Evolutionary conservation across 139 green algal genomes (phyloP).

Genomic region (Coelastrella sp.): DNA sequence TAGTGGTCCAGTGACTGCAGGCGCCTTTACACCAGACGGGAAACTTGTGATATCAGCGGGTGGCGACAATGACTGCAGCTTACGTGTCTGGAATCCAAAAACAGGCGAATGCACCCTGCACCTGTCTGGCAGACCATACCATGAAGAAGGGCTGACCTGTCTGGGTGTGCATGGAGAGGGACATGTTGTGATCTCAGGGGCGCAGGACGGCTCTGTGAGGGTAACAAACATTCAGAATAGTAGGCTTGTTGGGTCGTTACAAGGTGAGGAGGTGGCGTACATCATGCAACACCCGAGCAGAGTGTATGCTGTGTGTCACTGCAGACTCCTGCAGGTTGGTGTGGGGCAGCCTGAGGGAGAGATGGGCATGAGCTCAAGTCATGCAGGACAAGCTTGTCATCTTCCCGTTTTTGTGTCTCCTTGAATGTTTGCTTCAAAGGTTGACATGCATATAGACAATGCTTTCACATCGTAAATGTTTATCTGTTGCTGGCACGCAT

Average conservation of each 20-base stretch:
- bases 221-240: conserved; percentile 74
- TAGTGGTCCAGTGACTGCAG: conserved; percentile 82
- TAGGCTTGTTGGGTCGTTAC: conserved; percentile 53
- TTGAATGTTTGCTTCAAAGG: too few relatives aligned
- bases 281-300: too few relatives aligned
- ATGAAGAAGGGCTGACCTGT: conserved; percentile 75
- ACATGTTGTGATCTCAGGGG: conserved; percentile 67
- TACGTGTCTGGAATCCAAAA: conserved; percentile 89
- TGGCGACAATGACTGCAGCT: conserved; percentile 79
- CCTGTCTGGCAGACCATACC: conserved; percentile 70
- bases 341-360: too few relatives aligned
- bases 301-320: too few relatives aligned
- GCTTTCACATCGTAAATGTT: too few relatives aligned
- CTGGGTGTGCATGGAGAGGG: conserved; percentile 72
- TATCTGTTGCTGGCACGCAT: too few relatives aligned
- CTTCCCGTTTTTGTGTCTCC: too few relatives aligned
- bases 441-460: too few relatives aligned
- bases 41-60: conserved; percentile 85
- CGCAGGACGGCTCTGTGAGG: conserved; percentile 71
- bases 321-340: too few relatives aligned
- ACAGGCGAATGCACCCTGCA: conserved; percentile 76
- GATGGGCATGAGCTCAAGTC: too few relatives aligned
- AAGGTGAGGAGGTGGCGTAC: conserved; percentile 50
- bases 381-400: too few relatives aligned
- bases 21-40: conserved; percentile 92